These are phyloP conservation scores for Teunomyces panamensis DNA, from an alignment of 805 yeast species.

Conservation along the genomic window DNA sequence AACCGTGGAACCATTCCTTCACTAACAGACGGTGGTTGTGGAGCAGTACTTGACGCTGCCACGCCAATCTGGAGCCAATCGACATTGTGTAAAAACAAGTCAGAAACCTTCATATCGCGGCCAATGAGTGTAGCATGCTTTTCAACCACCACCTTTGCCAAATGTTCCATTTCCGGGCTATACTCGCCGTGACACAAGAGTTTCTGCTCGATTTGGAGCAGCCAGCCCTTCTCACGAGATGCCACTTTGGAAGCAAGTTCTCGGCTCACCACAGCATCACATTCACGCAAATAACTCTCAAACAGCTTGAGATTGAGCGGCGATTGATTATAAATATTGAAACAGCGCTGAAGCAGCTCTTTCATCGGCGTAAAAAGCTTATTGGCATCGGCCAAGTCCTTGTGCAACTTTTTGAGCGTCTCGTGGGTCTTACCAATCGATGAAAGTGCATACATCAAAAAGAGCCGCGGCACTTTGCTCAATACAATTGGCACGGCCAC, in stretches of 20 bases:
- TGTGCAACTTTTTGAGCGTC: conserved; percentile 54
- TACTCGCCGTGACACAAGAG: conserved; percentile 60
- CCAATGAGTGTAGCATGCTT: conserved; percentile 43
- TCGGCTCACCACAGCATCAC: conserved; percentile 40
- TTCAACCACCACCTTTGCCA: conserved; percentile 44
- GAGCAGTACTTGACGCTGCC: background rate
- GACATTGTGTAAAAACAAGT: conserved; percentile 61
- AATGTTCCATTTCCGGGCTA: conserved; percentile 42
- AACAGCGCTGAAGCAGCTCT: conserved; percentile 51
- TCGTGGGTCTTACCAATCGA: conserved; percentile 63
- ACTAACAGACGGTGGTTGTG: background rate
- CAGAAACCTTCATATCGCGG: conserved; percentile 49
- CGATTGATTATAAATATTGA: conserved; percentile 45
- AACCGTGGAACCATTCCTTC: conserved; percentile 19
- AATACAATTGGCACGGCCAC: conserved; percentile 58
- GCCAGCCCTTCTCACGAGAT: conserved; percentile 22
- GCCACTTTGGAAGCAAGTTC: conserved; percentile 23
- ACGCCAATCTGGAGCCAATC: conserved; percentile 57
- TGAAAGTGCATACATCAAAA: conserved; percentile 62
- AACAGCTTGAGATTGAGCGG: conserved; percentile 56
- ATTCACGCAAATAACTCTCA: conserved; percentile 49
- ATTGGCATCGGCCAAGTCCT: conserved; percentile 42
- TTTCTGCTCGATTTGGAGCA: conserved; percentile 57
- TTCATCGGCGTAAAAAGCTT: conserved; percentile 47
- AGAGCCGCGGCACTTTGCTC: conserved; percentile 67